Conservation (phyloP, 345 rosid genomes). For the Odontarrhena argentea region DNA sequence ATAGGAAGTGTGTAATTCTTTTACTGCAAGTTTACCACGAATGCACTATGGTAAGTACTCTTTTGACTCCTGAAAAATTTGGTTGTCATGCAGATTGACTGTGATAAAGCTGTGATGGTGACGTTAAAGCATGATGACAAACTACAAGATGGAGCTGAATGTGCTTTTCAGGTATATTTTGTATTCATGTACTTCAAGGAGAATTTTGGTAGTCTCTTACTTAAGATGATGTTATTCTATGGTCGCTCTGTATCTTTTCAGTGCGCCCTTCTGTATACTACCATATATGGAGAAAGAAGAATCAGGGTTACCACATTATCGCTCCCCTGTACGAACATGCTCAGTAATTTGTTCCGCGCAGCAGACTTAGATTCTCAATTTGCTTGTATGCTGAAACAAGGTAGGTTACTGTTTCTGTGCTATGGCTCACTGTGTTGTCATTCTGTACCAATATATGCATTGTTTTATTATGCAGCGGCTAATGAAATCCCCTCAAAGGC, state of each 20-base stretch:
- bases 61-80: slow-evolving; percentile 30
- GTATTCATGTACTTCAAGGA: background rate
- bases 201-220: background rate
- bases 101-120: slow-evolving; percentile 94
- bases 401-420: slow-evolving; percentile 41
- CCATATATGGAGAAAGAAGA: slow-evolving; percentile 91
- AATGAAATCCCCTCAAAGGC: slow-evolving; percentile 64
- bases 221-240: background rate
- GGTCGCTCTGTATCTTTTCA: slow-evolving; percentile 36
- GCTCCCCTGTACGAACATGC: slow-evolving; percentile 85
- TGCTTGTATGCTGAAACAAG: slow-evolving; percentile 95
- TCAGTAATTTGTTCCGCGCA: slow-evolving; percentile 84
- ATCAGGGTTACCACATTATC: slow-evolving; percentile 89
- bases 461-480: slow-evolving; percentile 50
- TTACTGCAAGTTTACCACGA: slow-evolving; percentile 3
- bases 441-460: slow-evolving; percentile 12
- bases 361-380: slow-evolving; percentile 97
- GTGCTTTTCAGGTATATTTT: slow-evolving; percentile 85
- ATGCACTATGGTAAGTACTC: slow-evolving; percentile 21
- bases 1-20: background rate
- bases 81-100: slow-evolving; percentile 91
- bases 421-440: slow-evolving; percentile 17
- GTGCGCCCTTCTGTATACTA: slow-evolving; percentile 98
- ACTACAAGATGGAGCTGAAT: slow-evolving; percentile 91
- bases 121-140: slow-evolving; percentile 93